Base-by-base conservation (phyloP, 257 asterid species). In the Scutellaria galericulata region DNA sequence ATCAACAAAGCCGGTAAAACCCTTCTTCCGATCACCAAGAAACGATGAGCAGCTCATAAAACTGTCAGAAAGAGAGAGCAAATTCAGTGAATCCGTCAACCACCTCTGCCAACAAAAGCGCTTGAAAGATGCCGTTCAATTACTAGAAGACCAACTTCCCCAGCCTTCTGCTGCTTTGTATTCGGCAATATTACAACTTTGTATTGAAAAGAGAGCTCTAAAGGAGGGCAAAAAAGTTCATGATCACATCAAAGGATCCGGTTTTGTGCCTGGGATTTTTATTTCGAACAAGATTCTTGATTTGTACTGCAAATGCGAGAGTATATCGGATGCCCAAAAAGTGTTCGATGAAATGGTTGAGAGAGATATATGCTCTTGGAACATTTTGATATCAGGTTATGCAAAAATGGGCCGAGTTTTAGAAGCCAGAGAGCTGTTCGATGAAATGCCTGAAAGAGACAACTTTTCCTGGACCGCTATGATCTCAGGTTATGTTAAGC, bases 391-490 rank as follows among this genome's bases (percentile, higher is more conserved):
- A 15, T 89, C 86, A 7, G 92, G 97, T 57, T 89, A 83, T 35
- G 78, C 89, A 0, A 89, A 75, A 72, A 12, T 50, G 63, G 92
- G 96, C 1, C 51, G 59, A 52, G 60, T 89, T 68, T 70, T 61
- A 6, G 88, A 86, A 61, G 96, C 97, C 6, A 70, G 88, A 68
- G 74, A 83, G 54, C 6, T 86, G 85, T 91, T 91, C 47, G 87
- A 87, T 68, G 86, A 81, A 86, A 91, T 91, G 88, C 87, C 89
- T 0, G 61, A 87, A 39, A 86, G 87, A 71, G 94, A 91, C 72
- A 85, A 87, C 64, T 87, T 91, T 66, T 85, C 96, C 5, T 88
- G 97, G 96, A 90, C 89, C 0, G 93, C 96, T 0, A 84, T 91
- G 94, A 78, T 91, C 56, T 89, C 97, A 15, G 93, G 92, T 42